Conservation (phyloP, 768 basidiomycete genomes). For the Pholiota molesta region DNA sequence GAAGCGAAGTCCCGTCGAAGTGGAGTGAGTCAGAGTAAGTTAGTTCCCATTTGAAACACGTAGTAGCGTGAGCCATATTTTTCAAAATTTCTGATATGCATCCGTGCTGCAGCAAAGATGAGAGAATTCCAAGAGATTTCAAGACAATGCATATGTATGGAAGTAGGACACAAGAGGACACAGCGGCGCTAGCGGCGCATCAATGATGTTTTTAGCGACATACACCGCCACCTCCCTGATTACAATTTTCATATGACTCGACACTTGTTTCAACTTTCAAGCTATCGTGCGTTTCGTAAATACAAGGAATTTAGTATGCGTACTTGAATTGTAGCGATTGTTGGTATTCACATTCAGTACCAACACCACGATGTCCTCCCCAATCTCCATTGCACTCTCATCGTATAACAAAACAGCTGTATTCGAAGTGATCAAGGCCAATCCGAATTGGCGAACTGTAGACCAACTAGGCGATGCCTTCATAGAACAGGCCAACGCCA, state of each 20-base stretch:
- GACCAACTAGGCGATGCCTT: neutral
- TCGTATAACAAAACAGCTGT: neutral
- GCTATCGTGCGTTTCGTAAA: too few species aligned
- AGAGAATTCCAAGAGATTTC: too few species aligned
- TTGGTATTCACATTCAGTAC: neutral
- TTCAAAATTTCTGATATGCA: too few species aligned
- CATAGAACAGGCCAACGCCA: neutral
- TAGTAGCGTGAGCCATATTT: too few species aligned
- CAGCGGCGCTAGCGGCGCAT: too few species aligned
- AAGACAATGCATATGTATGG: too few species aligned
- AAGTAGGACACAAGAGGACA: too few species aligned
- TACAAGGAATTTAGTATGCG: neutral
- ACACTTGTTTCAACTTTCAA: neutral
- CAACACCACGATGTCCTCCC: neutral
- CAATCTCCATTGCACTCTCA: neutral
- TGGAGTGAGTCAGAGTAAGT: too few species aligned
- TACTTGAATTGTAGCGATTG: neutral
- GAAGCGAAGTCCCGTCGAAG: too few species aligned
- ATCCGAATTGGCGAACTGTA: conserved; percentile 3
- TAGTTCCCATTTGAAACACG: too few species aligned
- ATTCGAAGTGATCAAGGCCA: neutral
- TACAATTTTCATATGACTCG: neutral
- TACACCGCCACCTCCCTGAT: neutral
- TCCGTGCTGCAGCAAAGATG: too few species aligned
- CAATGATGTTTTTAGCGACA: neutral